Conservation (phyloP, 768 basidiomycete species). For the Kondoa malvinella region DNA sequence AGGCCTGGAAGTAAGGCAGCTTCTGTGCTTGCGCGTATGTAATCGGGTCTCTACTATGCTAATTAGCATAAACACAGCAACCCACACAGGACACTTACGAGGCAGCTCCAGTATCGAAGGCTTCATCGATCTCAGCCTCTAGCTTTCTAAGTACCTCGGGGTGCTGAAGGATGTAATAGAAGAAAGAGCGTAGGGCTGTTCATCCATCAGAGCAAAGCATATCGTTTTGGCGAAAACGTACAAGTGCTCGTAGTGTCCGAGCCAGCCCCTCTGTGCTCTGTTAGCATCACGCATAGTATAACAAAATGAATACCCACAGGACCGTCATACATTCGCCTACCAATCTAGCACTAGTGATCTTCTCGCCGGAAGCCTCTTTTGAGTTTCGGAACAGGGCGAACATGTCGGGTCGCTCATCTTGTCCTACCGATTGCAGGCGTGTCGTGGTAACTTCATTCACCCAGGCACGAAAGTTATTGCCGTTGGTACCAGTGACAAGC, state of each 20-base stretch:
- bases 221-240: not conserved
- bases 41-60: not conserved
- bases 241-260: not conserved
- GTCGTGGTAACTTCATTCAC: not conserved
- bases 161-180: not conserved
- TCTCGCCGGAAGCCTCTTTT: not conserved
- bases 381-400: not conserved
- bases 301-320: not conserved
- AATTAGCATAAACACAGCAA: not conserved
- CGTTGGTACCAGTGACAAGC: not conserved
- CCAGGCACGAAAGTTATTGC: not conserved
- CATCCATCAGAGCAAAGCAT: not conserved
- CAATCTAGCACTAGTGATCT: not conserved
- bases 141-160: not conserved
- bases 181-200: not conserved
- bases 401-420: not conserved
- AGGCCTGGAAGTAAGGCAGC: not conserved
- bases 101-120: not conserved
- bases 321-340: not conserved
- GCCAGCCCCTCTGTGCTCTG: not conserved
- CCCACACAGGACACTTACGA: not conserved
- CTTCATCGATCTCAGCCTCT: not conserved
- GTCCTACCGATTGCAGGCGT: not conserved
- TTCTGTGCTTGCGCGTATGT: not conserved
- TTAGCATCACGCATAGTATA: not conserved